Percentiles rank a stretch among this genome's conserved stretches.
Evolutionary conservation across 108 stramenopile species (phyloP).

Genomic region (Cyclostephanos tholiformis): DNA sequence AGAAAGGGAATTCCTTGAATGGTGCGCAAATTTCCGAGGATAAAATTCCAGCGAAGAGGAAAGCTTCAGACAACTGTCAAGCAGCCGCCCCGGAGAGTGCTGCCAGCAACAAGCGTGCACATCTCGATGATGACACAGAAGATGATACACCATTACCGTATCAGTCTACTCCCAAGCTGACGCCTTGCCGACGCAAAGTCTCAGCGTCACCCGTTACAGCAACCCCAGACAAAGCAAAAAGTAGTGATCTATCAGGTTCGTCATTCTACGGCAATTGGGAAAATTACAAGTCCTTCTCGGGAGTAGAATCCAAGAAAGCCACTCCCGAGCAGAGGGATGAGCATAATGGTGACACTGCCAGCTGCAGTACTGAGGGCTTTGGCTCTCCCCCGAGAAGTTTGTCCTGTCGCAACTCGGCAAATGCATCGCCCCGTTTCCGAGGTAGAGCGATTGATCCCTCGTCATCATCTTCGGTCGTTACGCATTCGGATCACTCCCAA

Average conservation of each 20-base stretch:
- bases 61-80: not conserved
- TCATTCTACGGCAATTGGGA: slow-evolving; percentile 26
- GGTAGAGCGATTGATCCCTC: slow-evolving; percentile 30
- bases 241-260: not conserved
- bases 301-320: not conserved
- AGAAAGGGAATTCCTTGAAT: not conserved
- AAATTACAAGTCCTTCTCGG: slow-evolving; percentile 12
- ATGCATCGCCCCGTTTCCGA: slow-evolving; percentile 19
- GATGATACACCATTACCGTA: slow-evolving; percentile 4
- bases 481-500: slow-evolving; percentile 24
- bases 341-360: slow-evolving; percentile 20
- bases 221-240: slow-evolving; percentile 5
- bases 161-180: not conserved
- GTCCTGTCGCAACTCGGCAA: slow-evolving; percentile 1
- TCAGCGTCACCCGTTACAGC: not conserved
- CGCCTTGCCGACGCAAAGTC: not conserved
- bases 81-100: not conserved
- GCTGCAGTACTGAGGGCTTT: slow-evolving; percentile 26
- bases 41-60: not conserved
- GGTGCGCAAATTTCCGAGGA: not conserved
- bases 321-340: slow-evolving; percentile 38
- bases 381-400: slow-evolving; percentile 35
- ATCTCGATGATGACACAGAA: not conserved
- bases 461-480: slow-evolving; percentile 34
- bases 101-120: slow-evolving; percentile 5